Evolutionary conservation across 495 filamentous ascomycete genomes (phyloP), one percentile per base, ranked within the genome.

Genomic region (Xylaria intraflava): DNA sequence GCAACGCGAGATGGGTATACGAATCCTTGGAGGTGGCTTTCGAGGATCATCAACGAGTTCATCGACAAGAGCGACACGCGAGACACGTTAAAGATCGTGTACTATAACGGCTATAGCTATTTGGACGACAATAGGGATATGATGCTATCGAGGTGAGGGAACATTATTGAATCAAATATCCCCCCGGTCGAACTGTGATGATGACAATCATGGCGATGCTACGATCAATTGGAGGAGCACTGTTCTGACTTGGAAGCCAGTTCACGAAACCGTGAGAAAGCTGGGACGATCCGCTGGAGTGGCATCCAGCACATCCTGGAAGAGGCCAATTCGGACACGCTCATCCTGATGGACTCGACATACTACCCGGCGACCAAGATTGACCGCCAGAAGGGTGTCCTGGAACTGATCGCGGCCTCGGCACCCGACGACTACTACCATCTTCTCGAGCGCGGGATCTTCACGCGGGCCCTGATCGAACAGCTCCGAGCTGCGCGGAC

Each of bases 341-440:
- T 78, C n/a, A 67, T 78, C 58, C 56, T 78, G n/a, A 72, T 78
- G 72, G 75, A 78, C 62, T 64, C 72, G 26, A 71, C 72, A 0
- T 76, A 77, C 52, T 77, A 70, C 35, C 74, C 75, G 0, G 68
- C 72, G 20, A 68, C 70, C 7, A 69, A 68, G 48, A 66, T 66
- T 42, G 65, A 68, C 16, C 65, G 71, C 12, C 65, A 65, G 35
- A 60, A 64, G 42, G 74, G 74, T 17, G 70, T 77, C 46, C 56
- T 78, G 46, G 74, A 78, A 56, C 47, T 78, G 20, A 70, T 78
- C 43, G 75, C 74, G 7, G 75, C 75, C 0, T 71, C 73, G 2
- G 67, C 70, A 19, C 70, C 72, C 27, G 72, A 76, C 33, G 73
- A 76, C 24, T 73, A 76, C 54, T 61, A 60, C 31, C 54, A 67